Conservation (phyloP, 257 asterid genomes). For the Plantago ovata region DNA sequence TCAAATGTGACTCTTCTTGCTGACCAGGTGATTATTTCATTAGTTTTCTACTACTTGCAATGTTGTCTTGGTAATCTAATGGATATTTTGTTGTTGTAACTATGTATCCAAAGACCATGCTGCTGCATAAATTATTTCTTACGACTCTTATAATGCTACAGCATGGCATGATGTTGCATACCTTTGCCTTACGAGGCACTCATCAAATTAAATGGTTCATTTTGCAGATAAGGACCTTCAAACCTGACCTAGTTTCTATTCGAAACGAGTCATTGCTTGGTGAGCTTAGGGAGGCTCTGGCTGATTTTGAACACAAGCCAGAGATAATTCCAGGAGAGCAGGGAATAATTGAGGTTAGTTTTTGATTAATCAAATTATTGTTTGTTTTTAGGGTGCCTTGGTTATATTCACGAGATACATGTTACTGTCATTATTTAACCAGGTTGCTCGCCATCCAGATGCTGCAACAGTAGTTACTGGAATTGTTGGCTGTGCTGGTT, state of each 20-base stretch:
- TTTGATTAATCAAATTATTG: constrained; percentile 3
- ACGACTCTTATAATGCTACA: too few species aligned
- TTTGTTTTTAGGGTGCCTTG: not conserved
- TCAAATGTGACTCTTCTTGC: constrained; percentile 97
- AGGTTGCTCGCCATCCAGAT: constrained; percentile 99
- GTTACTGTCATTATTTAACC: constrained; percentile 20
- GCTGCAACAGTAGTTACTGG: constrained; percentile 95
- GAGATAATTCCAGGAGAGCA: constrained; percentile 96
- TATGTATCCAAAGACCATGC: not conserved
- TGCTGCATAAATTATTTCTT: not conserved
- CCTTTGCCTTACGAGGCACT: not conserved
- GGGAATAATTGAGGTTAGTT: constrained; percentile 80
- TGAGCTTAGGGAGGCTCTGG: constrained; percentile 87
- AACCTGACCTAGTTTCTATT: constrained; percentile 82
- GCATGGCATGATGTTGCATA: not conserved
- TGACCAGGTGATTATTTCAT: constrained; percentile 63
- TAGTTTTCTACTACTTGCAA: not conserved
- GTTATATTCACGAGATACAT: constrained; percentile 15
- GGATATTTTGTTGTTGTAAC: not conserved
- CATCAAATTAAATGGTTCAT: constrained; percentile 7
- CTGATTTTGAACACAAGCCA: constrained; percentile 72
- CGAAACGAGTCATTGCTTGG: constrained; percentile 60
- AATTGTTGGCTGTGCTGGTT: constrained; percentile 97
- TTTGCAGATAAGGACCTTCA: constrained; percentile 72
- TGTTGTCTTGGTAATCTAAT: not conserved